Base-by-base conservation (phyloP, 2,329 filamentous ascomycete species). In the Xylariaceae sp. region DNA sequence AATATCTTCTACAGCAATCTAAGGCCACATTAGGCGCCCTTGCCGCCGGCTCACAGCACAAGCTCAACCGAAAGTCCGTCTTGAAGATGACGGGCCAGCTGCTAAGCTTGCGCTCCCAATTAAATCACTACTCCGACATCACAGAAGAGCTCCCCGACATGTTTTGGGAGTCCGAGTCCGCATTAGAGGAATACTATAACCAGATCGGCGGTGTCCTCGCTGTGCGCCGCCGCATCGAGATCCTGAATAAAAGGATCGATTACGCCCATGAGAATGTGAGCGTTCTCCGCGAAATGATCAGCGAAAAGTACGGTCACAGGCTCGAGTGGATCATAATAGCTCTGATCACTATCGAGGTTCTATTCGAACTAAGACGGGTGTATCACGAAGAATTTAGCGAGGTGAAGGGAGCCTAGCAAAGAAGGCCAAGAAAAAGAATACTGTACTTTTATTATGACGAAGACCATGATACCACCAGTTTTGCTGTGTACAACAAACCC, bases 241-340 rank as follows among this genome's bases (percentile, higher is more conserved):
- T 88, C 16, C 70, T 97, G 56, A 98, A 98, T 65, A 88, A 95
- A 70, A 95, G 95, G 71, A 94, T 98, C 80, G 92, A 95, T 61
- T 97, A 98, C 64, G 93, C 92, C 1, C 88, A 93, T 61, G 92
- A 97, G 66, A 96, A 96, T 64, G 90, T 93, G 6, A 88, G 77
- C 42, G 91, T 97, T 14, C 70, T 97, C 50, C 77, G 93, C 47
- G 89, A 96, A 65, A 83, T 91, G 63, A 76, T 94, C 44, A 94
- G 87, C 62, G 91, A 97, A 72, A 89, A 88, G 64, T 90, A 97
- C 62, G 86, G 88, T 14, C 81, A 91, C 22, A 77, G 88, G 44
- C 74, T 98, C 10, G 93, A 97, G 69, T 92, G 88, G 86, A 94
- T 94, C 58, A 97, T 98, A 64, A 97, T 98, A 58, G 74, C 88